Evolutionary conservation across 2,329 filamentous ascomycete genomes (phyloP).

Genomic region (Colletotrichum sp.): DNA sequence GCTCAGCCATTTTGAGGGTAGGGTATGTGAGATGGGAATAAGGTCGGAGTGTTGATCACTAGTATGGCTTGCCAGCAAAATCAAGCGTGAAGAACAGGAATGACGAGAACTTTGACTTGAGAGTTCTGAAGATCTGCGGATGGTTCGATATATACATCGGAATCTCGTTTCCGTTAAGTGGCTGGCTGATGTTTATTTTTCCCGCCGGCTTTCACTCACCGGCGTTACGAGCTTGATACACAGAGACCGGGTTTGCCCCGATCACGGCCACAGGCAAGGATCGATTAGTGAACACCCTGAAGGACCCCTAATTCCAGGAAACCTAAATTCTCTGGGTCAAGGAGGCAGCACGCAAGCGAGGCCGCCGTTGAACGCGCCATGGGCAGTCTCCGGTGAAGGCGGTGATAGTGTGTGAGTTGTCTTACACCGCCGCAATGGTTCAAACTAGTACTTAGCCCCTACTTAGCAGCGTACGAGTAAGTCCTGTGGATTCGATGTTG

Average conservation of each 20-base stretch:
- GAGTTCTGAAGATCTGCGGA: not conserved
- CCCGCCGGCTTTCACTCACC: not conserved
- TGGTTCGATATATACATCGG: not conserved
- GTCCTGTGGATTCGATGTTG: not conserved
- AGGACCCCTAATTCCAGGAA: not conserved
- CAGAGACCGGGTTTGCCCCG: not conserved
- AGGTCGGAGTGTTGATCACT: not conserved
- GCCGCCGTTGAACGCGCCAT: not conserved
- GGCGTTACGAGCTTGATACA: not conserved
- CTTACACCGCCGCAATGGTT: not conserved
- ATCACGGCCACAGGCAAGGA: not conserved
- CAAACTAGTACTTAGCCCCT: not conserved
- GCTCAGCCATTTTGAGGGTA: not conserved
- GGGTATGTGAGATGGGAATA: not conserved
- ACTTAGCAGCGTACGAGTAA: not conserved
- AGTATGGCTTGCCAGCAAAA: not conserved
- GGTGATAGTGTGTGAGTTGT: not conserved
- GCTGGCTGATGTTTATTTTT: not conserved
- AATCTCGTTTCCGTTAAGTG: not conserved
- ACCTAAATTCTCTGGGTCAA: not conserved
- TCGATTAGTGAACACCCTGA: not conserved
- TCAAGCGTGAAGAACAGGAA: not conserved
- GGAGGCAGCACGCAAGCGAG: not conserved
- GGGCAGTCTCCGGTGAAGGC: not conserved
- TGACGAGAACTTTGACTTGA: not conserved